Evolutionary conservation across 2,329 filamentous ascomycete species (phyloP).

Genomic region (Neonectria sp.): DNA sequence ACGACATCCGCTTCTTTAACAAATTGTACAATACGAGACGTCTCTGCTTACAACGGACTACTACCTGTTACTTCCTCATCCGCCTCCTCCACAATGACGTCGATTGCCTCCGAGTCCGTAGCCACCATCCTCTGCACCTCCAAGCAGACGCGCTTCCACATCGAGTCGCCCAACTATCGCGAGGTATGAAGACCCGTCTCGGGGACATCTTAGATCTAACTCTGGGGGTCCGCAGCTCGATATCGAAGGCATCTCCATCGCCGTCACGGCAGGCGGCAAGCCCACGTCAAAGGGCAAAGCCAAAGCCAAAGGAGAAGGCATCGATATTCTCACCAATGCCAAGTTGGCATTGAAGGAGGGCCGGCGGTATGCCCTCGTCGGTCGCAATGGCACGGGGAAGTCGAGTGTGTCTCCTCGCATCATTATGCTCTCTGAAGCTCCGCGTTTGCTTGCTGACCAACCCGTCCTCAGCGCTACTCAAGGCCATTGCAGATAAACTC

Average conservation of each 20-base stretch:
- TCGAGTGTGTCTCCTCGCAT: conserved; percentile 69
- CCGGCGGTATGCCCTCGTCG: conserved; percentile 82
- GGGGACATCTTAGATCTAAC: not conserved
- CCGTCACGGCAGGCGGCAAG: conserved; percentile 66
- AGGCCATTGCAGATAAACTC: conserved; percentile 82
- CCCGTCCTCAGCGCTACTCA: conserved; percentile 72
- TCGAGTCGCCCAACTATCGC: conserved; percentile 67
- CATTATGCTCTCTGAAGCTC: not conserved
- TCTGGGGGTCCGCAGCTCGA: conserved; percentile 66
- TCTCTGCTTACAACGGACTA: not conserved
- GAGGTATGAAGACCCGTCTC: conserved; percentile 61
- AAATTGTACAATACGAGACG: not conserved
- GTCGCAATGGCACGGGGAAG: conserved; percentile 87
- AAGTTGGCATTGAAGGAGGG: conserved; percentile 81
- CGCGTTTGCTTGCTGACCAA: conserved; percentile 3
- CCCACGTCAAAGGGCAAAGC: conserved; percentile 66
- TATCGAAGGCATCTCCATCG: conserved; percentile 81
- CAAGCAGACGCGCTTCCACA: conserved; percentile 78
- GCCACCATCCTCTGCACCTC: conserved; percentile 73
- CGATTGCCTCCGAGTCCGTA: conserved; percentile 65
- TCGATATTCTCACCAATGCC: conserved; percentile 80
- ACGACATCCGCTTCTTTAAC: not conserved
- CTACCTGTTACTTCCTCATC: not conserved
- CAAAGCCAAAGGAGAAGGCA: conserved; percentile 60
- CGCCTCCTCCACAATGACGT: conserved; percentile 58